These are phyloP conservation scores for Debaryomyces psychrophilus DNA, from an alignment of 1,139 yeast genomes.

Conservation along the genomic window DNA sequence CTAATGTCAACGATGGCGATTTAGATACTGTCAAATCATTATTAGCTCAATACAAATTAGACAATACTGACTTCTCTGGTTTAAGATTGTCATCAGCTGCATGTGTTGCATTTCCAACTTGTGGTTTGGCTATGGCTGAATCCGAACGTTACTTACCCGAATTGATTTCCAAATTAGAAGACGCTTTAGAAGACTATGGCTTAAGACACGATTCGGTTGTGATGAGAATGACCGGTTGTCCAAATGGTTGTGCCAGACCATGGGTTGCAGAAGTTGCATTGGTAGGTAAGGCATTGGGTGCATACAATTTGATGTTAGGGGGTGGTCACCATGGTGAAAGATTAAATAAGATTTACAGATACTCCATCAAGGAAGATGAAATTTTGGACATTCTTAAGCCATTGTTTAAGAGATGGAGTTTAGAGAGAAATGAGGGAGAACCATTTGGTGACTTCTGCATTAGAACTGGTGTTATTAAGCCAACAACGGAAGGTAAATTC, in stretches of 20 bases:
- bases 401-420: conserved; percentile 90
- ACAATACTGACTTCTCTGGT: conserved; percentile 81
- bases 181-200: conserved; percentile 85
- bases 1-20: conserved; percentile 72
- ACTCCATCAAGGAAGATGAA: conserved; percentile 90
- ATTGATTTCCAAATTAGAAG: conserved; percentile 79
- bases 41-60: conserved; percentile 75
- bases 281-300: conserved; percentile 93
- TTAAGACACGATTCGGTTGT: conserved; percentile 92
- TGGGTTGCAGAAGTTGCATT: conserved; percentile 97
- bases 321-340: conserved; percentile 97
- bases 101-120: conserved; percentile 98
- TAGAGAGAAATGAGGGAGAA: conserved; percentile 87
- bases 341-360: conserved; percentile 84
- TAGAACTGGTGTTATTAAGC: conserved; percentile 82
- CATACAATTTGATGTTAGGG: conserved; percentile 92
- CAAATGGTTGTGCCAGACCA: conserved; percentile 98
- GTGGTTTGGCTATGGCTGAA: conserved; percentile 99
- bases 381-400: conserved; percentile 77
- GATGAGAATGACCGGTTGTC: conserved; percentile 99
- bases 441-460: conserved; percentile 94
- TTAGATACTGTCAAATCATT: conserved; percentile 62
- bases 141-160: conserved; percentile 93
- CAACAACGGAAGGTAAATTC: conserved; percentile 86
- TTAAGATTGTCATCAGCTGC: conserved; percentile 91